Evolutionary conservation across 768 basidiomycete genomes (phyloP), one percentile per base, ranked within the genome.

Genomic region (Pleurotus giganteus): DNA sequence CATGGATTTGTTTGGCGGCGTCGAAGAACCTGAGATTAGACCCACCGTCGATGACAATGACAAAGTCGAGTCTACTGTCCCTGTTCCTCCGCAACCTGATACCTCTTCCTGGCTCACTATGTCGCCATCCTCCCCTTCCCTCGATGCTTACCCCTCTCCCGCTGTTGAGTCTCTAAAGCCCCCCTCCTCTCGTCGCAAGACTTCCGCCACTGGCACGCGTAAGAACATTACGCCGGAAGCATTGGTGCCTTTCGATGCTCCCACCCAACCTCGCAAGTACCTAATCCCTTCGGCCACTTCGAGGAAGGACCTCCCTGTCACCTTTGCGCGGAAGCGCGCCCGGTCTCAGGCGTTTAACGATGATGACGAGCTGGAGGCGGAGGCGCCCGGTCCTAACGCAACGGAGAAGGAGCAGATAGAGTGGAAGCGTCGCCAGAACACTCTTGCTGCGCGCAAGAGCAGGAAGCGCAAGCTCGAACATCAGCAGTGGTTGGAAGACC

Each of bases 381-480:
- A 76, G 31, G 66, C 73, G 19, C 67, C 66, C 2, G 67, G 69
- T 12, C 63, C 69, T 11, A 74, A 80, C 11, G 73, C 78, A 0
- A 70, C 77, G 2, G 76, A 79, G 1, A 83, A 83, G 61, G 82
- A 87, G 64, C 85, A 85, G 60, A 89, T 89, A 59, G 86, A 84
- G 61, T 80, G 79, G 39, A 94, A 93, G 74, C 82, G 93, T 27
- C 78, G 85, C 7, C 84, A 86, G 71, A 96, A 96, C 61, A 94
- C 93, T 2, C 69, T 93, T 4, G 92, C 93, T 0, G 94, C 94
- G 4, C 82, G 93, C 2, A 81, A 88, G 27, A 88, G 85, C 64
- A 79, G 93, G 17, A 81, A 81, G 73, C 79, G 89, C 55, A 93
- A 91, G 75, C 68, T 85, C 36, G 79, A 82, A 64, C 82, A 92